Base-by-base conservation (phyloP, 108 stramenopile genomes). In the Nitzschia palea region DNA sequence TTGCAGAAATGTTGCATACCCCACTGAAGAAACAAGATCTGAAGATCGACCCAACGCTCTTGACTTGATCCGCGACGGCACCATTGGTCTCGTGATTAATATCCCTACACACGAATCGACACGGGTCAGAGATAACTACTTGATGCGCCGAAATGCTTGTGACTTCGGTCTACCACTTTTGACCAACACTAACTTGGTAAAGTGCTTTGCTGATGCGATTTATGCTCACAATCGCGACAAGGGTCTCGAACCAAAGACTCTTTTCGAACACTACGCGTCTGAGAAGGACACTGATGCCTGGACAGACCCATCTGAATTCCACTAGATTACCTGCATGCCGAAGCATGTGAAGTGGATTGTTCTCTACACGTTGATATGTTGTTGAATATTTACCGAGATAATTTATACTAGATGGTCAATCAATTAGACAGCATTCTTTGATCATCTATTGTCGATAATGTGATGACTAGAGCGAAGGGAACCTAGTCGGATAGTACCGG, bases 101-200 rank as follows among this genome's bases (percentile, higher is more conserved):
- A 81, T 99, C 52, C 97, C 96, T 35, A 90, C 95, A 17, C 75
- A 92, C 67, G 77, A 91, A 57, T 89, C 85, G 26, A 90, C 81
- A 58, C 80, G 86, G 30, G 44, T 96, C 36, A 92, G 91, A 57
- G 93, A 94, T 77, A 94, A 95, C 79, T 99, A 86, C 84, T 62
- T 78, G 34, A 94, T 98, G 83, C 92, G 98, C 50, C 80, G 98
- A 63, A 87, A 93, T 52, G 96, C 96, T 22, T 88, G 95, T 42
- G 98, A 99, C 68, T 98, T 95, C 71, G 95, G 95, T 71, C 73
- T 95, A 45, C 93, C 96, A 22, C 87, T 99, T 3, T 73, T 99
- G 70, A 98, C 98, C 12, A 98, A 99, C 81, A 72, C 93, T 77
- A 83, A 97, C 47, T 63, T 95, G 44, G 92, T 91, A 9, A 88